Evolutionary conservation across 73 alveolate species (phyloP), one percentile per base, ranked within the genome.

Genomic region (Tetrahymena borealis): DNA sequence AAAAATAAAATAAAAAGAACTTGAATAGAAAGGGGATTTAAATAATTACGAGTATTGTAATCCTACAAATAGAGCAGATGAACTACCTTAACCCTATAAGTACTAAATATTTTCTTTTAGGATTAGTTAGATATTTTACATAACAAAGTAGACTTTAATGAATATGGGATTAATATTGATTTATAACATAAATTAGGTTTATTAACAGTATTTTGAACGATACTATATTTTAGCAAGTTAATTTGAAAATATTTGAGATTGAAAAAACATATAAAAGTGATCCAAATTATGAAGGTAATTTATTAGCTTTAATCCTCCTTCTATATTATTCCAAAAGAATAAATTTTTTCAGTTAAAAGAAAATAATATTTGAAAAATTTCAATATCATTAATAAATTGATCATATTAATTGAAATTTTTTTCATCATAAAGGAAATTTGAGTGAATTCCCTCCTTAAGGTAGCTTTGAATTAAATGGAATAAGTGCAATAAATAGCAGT

Each of bases 251-350:
- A 7, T 85, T 85, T 78, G 95, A 93, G 78, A 93, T 93, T 40
- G 95, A 93, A 79, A 93, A 93, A 38, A 60, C 85, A 15, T 85
- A 93, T 39, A 85, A 92, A 60, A 79, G 93, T 28, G 95, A 93
- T 77, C 95, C 95, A 39, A 93, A 93, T n/a, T 93, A 93, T 93
- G 95, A 93, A 77, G 95, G 95, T 20, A 40, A 38, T 31, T 93
- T 91, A 43, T 33, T 91, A 91, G 36, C 79, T 4, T 18, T n/a
- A n/a, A n/a, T n/a, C n/a, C n/a, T n/a, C n/a, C n/a, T n/a, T n/a
- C n/a, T n/a, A n/a, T n/a, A n/a, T n/a, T n/a, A n/a, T n/a, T n/a
- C n/a, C n/a, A n/a, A n/a, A n/a, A n/a, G n/a, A n/a, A n/a, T n/a
- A n/a, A n/a, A n/a, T n/a, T n/a, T n/a, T n/a, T n/a, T n/a, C n/a